Evolutionary conservation across 805 yeast species (phyloP).

Genomic region (Jamesozyma hellenica): DNA sequence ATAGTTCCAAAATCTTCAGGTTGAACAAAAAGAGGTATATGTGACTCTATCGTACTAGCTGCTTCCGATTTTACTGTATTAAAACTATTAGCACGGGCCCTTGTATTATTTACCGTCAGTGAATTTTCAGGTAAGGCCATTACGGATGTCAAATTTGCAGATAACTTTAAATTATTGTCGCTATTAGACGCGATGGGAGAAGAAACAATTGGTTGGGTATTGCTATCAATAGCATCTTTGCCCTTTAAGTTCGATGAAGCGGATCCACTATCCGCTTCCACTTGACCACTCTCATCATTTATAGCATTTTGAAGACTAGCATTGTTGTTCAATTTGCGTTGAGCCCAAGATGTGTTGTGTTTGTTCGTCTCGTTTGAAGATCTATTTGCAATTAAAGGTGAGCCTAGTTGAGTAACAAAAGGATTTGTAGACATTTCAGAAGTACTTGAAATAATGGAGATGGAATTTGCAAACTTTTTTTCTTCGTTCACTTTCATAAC

Average conservation of each 20-base stretch:
- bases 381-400: slow-evolving; percentile 17
- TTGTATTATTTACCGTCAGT: not conserved
- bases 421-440: slow-evolving; percentile 2
- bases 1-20: slow-evolving; percentile 50
- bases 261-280: too few relatives aligned
- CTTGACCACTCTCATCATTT: too few relatives aligned
- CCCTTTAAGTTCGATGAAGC: too few relatives aligned
- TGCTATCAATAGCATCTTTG: not conserved
- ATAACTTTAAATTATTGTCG: too few relatives aligned
- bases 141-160: not conserved
- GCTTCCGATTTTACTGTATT: slow-evolving; percentile 9
- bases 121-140: not conserved
- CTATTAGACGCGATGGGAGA: not conserved
- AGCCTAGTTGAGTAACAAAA: slow-evolving; percentile 11
- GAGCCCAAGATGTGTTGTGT: too few relatives aligned
- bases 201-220: not conserved
- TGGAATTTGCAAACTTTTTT: slow-evolving; percentile 1
- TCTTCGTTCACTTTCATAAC: not conserved
- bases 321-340: too few relatives aligned
- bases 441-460: not conserved
- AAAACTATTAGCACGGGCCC: slow-evolving; percentile 8
- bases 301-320: too few relatives aligned
- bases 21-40: slow-evolving; percentile 43
- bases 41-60: slow-evolving; percentile 18
- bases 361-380: slow-evolving; percentile 2